Evolutionary conservation across 1,284 basidiomycete genomes (phyloP).

Genomic region (Naganishia cerealis): DNA sequence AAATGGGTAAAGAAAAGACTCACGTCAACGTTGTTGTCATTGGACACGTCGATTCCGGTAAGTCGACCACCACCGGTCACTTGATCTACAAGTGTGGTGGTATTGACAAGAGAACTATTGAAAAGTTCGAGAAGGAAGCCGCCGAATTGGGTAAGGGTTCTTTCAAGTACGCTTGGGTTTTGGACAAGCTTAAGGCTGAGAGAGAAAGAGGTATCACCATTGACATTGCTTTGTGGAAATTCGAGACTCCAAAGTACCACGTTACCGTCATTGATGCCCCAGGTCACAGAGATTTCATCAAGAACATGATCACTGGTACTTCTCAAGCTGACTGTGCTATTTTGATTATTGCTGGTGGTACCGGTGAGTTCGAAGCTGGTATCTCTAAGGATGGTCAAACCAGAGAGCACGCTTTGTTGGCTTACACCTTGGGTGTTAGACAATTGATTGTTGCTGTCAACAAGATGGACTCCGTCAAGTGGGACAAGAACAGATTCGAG

Average conservation of each 20-base stretch:
- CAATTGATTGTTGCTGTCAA: conserved; percentile 99
- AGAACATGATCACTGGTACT: conserved; percentile 99
- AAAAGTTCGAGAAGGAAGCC: conserved; percentile 99
- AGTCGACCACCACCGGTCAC: conserved; percentile 98
- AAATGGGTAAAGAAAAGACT: conserved; percentile 48
- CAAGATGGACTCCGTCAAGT: conserved; percentile 99
- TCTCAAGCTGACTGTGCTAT: conserved; percentile 99
- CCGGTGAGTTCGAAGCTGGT: conserved; percentile 99
- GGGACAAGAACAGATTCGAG: conserved; percentile 99
- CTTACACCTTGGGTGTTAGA: conserved; percentile 99
- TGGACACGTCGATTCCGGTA: conserved; percentile 84
- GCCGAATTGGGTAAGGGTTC: conserved; percentile 98
- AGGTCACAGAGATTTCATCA: conserved; percentile 99
- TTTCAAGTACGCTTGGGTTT: conserved; percentile 99
- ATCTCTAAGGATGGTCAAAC: conserved; percentile 99
- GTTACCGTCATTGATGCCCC: conserved; percentile 90
- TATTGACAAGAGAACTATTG: conserved; percentile 99
- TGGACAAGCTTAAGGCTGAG: conserved; percentile 99
- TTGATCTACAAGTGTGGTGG: conserved; percentile 99
- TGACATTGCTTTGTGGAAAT: conserved; percentile 97
- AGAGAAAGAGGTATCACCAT: conserved; percentile 99
- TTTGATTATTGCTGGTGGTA: conserved; percentile 98
- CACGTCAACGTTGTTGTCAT: conserved; percentile 68
- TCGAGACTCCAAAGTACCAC: conserved; percentile 91
- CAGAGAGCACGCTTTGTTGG: conserved; percentile 98